These are phyloP conservation scores for Rhodofomes roseus DNA, from an alignment of 1,284 basidiomycete genomes.

Conservation along the genomic window DNA sequence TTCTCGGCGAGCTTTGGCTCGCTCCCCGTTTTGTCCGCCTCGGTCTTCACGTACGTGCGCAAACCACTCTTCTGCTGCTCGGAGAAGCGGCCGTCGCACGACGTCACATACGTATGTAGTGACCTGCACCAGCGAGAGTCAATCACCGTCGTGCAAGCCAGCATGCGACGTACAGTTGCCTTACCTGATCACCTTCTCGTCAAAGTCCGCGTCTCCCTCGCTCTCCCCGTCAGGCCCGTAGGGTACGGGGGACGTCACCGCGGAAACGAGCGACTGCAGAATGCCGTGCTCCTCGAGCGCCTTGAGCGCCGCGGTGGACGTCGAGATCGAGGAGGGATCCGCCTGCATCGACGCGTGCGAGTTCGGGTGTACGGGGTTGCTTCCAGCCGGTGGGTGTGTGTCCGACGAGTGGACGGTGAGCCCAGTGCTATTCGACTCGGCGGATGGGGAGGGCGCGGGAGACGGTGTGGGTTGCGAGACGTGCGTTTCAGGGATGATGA, in stretches of 20 bases:
- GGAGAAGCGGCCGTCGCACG: conserved; percentile 40
- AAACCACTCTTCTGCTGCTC: conserved; percentile 40
- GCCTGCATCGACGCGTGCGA: conserved; percentile 61
- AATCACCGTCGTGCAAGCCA: neutral
- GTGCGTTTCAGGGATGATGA: conserved; percentile 57
- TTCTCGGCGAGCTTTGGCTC: conserved; percentile 19
- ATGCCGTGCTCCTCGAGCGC: conserved; percentile 50
- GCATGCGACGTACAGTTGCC: conserved; percentile 26
- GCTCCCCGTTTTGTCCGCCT: conserved; percentile 17
- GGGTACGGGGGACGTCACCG: conserved; percentile 52
- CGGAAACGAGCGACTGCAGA: conserved; percentile 36
- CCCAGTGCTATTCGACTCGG: neutral
- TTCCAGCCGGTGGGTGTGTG: conserved; percentile 31
- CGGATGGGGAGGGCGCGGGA: conserved; percentile 4
- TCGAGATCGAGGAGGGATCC: conserved; percentile 46
- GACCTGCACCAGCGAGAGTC: conserved; percentile 35
- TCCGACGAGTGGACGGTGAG: conserved; percentile 15
- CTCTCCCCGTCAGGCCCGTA: conserved; percentile 69
- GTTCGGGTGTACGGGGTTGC: conserved; percentile 54
- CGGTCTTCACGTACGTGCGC: conserved; percentile 27
- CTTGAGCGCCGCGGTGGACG: conserved; percentile 41
- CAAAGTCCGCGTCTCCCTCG: conserved; percentile 72
- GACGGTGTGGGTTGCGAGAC: conserved; percentile 16
- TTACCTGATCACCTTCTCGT: conserved; percentile 75
- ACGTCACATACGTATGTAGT: conserved; percentile 51